Evolutionary conservation across 208 protist species (phyloP).

Genomic region (Zelonia costaricensis): DNA sequence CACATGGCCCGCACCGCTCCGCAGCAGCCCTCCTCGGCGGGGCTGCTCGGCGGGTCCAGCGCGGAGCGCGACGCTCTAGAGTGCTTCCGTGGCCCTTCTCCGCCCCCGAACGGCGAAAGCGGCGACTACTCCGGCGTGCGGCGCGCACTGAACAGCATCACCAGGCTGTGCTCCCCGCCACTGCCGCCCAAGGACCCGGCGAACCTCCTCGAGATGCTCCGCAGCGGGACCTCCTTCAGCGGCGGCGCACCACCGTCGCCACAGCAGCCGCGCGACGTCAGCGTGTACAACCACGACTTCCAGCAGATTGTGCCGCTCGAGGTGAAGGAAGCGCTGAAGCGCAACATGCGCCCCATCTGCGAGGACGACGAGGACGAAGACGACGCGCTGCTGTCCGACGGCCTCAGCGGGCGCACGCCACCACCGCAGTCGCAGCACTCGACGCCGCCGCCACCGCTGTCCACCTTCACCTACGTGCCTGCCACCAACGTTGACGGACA

Average conservation of each 20-base stretch:
- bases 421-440: neutral
- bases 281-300: constrained; percentile 43
- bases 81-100: too few relatives aligned
- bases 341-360: constrained; percentile 25
- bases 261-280: constrained; percentile 10
- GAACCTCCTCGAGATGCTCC: too few relatives aligned
- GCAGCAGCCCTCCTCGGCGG: neutral
- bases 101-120: too few relatives aligned
- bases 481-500: neutral
- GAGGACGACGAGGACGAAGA: constrained; percentile 38
- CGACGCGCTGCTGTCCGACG: constrained; percentile 10
- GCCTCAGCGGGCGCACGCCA: constrained; percentile 2
- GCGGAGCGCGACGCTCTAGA: too few relatives aligned
- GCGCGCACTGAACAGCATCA: too few relatives aligned
- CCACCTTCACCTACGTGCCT: neutral
- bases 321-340: constrained; percentile 33
- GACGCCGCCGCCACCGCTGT: constrained; percentile 8
- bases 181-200: neutral
- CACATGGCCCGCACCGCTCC: neutral
- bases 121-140: too few relatives aligned
- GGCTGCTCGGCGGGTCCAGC: too few relatives aligned
- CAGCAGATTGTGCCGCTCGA: constrained; percentile 38
- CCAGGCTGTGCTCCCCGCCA: too few relatives aligned
- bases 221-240: too few relatives aligned
- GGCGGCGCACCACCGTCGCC: neutral